Percentiles rank a stretch among this genome's conserved stretches.
Conservation (phyloP, 176 grass and related monocot genomes). For the Aegilops speltoides region DNA sequence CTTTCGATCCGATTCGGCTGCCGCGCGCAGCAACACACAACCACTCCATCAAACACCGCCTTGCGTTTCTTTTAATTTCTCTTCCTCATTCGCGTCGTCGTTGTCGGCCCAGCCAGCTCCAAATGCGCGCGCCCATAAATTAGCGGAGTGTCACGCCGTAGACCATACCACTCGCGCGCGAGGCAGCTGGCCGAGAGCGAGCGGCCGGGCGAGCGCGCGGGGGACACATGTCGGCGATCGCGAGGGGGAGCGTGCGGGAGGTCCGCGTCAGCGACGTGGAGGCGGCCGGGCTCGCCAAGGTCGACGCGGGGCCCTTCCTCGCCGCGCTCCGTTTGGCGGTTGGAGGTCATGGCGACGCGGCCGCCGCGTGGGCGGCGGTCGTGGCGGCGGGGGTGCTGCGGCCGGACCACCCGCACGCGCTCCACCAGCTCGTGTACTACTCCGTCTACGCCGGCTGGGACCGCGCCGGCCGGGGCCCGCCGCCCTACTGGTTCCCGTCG, state of each 20-base stretch:
- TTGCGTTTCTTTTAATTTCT: neutral
- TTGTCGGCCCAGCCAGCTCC: neutral
- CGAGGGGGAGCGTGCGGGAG: conserved; percentile 70
- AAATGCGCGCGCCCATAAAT: neutral
- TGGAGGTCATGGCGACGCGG: neutral
- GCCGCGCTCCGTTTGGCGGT: conserved; percentile 39
- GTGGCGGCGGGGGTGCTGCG: conserved; percentile 43
- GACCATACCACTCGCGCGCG: neutral
- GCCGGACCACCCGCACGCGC: conserved; percentile 83
- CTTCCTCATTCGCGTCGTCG: neutral
- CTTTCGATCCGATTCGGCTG: neutral
- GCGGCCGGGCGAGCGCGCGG: too few relatives aligned
- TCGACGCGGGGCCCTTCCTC: conserved; percentile 46
- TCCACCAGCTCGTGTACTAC: conserved; percentile 94
- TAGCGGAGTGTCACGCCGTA: neutral
- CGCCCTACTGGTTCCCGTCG: conserved; percentile 90
- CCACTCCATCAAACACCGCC: neutral
- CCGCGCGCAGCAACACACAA: neutral
- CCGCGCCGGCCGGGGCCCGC: conserved; percentile 47
- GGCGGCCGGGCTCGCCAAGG: conserved; percentile 34
- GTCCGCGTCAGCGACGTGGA: conserved; percentile 51
- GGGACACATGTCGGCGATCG: conserved; percentile 22
- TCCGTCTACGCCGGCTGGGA: conserved; percentile 80
- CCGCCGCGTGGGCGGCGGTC: conserved; percentile 53
- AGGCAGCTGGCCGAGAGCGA: neutral